Percentiles rank a stretch among this genome's conserved stretches.
phyloP scores from a whole-genome alignment of 2,329 filamentous ascomycete species.

The Cladorrhinum sp. region DNA sequence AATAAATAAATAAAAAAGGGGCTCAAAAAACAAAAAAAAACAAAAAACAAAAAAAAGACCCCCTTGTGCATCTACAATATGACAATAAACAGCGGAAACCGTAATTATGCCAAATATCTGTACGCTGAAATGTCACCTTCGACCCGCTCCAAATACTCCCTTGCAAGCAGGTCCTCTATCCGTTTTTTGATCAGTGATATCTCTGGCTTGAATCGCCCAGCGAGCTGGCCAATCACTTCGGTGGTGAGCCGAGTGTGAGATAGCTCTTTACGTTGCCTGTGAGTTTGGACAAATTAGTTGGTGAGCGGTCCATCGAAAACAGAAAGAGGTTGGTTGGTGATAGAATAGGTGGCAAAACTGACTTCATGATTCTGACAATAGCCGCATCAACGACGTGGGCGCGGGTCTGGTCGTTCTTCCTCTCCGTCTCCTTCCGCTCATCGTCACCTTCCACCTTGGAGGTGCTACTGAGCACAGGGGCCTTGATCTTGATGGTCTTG shows the following conservation, averaged over 20 bases:
- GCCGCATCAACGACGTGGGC: slow-evolving; percentile 72
- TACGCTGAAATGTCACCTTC: slow-evolving; percentile 66
- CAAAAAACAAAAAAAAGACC: no score
- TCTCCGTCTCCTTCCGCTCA: slow-evolving; percentile 68
- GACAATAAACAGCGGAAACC: no score
- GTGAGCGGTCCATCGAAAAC: background rate
- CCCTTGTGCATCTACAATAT: no score
- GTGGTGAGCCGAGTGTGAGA: slow-evolving; percentile 66
- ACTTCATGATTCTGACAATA: slow-evolving; percentile 84
- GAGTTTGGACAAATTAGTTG: slow-evolving; percentile 29
- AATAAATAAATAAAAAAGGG: background rate
- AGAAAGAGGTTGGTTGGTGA: slow-evolving; percentile 2
- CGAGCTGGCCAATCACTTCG: slow-evolving; percentile 69
- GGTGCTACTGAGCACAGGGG: slow-evolving; percentile 74
- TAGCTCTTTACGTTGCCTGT: slow-evolving; percentile 69
- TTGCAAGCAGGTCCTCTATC: slow-evolving; percentile 73
- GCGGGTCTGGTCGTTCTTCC: slow-evolving; percentile 70
- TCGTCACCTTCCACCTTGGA: slow-evolving; percentile 80
- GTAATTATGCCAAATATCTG: slow-evolving; percentile 64
- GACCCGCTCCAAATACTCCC: slow-evolving; percentile 74
- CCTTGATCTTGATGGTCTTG: slow-evolving; percentile 83
- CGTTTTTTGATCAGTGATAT: slow-evolving; percentile 74
- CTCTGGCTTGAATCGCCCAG: slow-evolving; percentile 69
- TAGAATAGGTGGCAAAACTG: slow-evolving; percentile 38
- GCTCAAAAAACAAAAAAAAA: background rate